A percentile compares a stretch with the other conserved stretches of the same genome.
Conservation (phyloP, 2,329 filamentous ascomycete species). For the Phaeosphaeriaceae sp. region DNA sequence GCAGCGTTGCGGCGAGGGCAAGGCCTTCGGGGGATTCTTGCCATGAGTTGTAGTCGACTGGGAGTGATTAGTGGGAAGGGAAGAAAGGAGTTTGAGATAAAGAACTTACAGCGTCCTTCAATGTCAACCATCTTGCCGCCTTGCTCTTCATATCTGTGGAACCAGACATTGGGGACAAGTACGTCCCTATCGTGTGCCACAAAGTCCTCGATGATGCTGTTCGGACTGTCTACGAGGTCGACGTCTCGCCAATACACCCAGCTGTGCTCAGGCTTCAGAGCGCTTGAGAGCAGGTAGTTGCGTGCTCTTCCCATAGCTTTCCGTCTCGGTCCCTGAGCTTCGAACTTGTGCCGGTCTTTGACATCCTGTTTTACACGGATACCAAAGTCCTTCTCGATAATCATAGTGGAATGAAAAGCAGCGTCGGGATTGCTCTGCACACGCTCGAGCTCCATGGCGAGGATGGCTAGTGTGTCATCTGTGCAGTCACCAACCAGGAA, state of each 20-base stretch:
- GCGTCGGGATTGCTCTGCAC: slow-evolving; percentile 81
- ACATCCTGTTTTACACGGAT: slow-evolving; percentile 78
- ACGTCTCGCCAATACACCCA: slow-evolving; percentile 99
- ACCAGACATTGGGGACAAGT: slow-evolving; percentile 96
- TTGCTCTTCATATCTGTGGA: slow-evolving; percentile 82
- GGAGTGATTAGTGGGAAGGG: slow-evolving; percentile 4
- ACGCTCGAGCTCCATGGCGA: slow-evolving; percentile 84
- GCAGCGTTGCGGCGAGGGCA: slow-evolving; percentile 73
- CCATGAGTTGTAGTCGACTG: slow-evolving; percentile 99
- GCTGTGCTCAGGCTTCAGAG: slow-evolving; percentile 90
- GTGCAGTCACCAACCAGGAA: slow-evolving; percentile 92
- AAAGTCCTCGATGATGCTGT: slow-evolving; percentile 90
- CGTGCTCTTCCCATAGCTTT: slow-evolving; percentile 89
- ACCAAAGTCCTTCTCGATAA: slow-evolving; percentile 92
- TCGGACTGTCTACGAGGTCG: slow-evolving; percentile 90
- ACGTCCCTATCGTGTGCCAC: slow-evolving; percentile 92
- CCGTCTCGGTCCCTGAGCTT: slow-evolving; percentile 85
- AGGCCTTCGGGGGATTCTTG: slow-evolving; percentile 87
- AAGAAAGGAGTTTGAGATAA: neutral
- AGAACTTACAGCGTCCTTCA: slow-evolving; percentile 83
- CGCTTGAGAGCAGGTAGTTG: slow-evolving; percentile 86
- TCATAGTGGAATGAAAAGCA: slow-evolving; percentile 82
- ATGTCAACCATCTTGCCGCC: slow-evolving; percentile 72
- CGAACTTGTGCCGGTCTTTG: slow-evolving; percentile 82
- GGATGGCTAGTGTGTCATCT: slow-evolving; percentile 89